Percentiles rank a stretch among this genome's conserved stretches.
phyloP scores from a whole-genome alignment of 2,329 filamentous ascomycete species.

The Monilinia polystroma region DNA sequence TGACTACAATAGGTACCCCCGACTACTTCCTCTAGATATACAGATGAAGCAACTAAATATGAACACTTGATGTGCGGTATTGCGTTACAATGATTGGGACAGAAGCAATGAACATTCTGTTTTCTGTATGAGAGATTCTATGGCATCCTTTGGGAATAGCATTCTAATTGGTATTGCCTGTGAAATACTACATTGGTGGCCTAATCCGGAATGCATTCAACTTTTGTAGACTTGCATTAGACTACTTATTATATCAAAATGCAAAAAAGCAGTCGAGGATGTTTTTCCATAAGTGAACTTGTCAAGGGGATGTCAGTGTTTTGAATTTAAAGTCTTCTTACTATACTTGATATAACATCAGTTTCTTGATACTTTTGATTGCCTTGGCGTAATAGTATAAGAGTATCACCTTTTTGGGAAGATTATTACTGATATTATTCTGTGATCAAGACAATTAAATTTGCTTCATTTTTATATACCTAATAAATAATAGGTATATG shows the following conservation, averaged over 20 bases:
- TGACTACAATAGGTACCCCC: conserved; percentile 62
- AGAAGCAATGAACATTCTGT: conserved; percentile 34
- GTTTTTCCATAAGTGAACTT: not conserved
- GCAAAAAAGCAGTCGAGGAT: conserved; percentile 31
- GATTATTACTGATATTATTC: no score
- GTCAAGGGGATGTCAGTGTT: not conserved
- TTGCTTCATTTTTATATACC: no score
- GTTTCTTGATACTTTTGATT: not conserved
- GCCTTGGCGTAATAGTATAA: no score
- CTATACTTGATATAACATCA: not conserved
- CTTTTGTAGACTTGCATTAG: conserved; percentile 40
- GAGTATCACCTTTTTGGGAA: no score
- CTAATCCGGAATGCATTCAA: conserved; percentile 25
- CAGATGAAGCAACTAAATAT: conserved; percentile 17
- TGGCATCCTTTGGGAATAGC: conserved; percentile 26
- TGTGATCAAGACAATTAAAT: no score
- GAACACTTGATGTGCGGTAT: conserved; percentile 23
- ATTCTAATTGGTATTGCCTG: conserved; percentile 23
- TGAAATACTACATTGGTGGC: conserved; percentile 21
- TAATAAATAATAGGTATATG: no score
- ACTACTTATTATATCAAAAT: conserved; percentile 34
- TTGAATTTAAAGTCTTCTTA: conserved; percentile 11
- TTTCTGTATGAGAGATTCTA: conserved; percentile 30
- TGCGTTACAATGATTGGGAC: conserved; percentile 23
- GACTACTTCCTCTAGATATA: conserved; percentile 91